Percentiles rank a stretch among this genome's conserved stretches.
Conservation (phyloP, 768 basidiomycete genomes). For the Pisolithus albus region DNA sequence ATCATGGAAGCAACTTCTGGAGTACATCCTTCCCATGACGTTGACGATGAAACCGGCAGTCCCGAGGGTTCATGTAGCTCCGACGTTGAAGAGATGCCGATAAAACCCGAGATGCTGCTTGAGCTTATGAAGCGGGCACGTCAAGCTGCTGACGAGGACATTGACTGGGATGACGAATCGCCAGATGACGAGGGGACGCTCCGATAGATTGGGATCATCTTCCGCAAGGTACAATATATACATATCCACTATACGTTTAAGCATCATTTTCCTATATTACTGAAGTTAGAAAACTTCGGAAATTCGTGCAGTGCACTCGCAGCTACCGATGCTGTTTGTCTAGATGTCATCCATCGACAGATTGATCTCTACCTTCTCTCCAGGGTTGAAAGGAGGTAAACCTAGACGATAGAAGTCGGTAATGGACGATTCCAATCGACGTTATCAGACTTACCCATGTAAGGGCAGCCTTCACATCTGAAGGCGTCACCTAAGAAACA, state of each 20-base stretch:
- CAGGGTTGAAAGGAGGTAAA: slow-evolving; percentile 95
- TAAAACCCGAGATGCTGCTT: slow-evolving; percentile 15
- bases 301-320: no score
- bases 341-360: slow-evolving; percentile 86
- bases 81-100: slow-evolving; percentile 5
- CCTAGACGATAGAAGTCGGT: slow-evolving; percentile 43
- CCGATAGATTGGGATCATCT: not conserved
- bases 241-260: not conserved
- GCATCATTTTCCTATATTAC: not conserved
- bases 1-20: not conserved
- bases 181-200: slow-evolving; percentile 11
- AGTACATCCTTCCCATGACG: not conserved
- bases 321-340: slow-evolving; percentile 8
- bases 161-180: slow-evolving; percentile 27
- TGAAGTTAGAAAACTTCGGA: no score
- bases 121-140: slow-evolving; percentile 20
- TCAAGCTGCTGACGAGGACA: slow-evolving; percentile 21
- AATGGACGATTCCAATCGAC: slow-evolving; percentile 4
- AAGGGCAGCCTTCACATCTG: slow-evolving; percentile 92
- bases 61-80: slow-evolving; percentile 5
- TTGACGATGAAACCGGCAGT: not conserved
- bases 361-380: slow-evolving; percentile 93
- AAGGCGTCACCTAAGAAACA: slow-evolving; percentile 99
- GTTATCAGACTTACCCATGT: slow-evolving; percentile 65
- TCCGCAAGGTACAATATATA: not conserved